Evolutionary conservation across 2,329 filamentous ascomycete genomes (phyloP).

Genomic region (Gliomastix tumulicola): DNA sequence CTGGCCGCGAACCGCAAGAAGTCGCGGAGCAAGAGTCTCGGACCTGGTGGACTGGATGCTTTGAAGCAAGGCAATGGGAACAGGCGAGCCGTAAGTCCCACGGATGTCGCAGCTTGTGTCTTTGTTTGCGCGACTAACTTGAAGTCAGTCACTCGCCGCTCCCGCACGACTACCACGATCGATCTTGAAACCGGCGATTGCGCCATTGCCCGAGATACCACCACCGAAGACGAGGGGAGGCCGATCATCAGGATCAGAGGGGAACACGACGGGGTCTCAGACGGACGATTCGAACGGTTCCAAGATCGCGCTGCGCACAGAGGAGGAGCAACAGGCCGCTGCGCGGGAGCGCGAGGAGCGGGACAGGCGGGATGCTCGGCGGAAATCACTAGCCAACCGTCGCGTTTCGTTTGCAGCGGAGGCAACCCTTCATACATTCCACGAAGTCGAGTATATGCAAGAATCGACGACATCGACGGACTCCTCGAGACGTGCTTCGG

Average conservation of each 20-base stretch:
- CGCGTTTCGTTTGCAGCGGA: conserved; percentile 96
- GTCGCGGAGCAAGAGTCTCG: conserved; percentile 91
- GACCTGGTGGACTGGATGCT: conserved; percentile 81
- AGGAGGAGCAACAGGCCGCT: conserved; percentile 65
- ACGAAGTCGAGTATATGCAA: conserved; percentile 82
- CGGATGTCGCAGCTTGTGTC: background rate
- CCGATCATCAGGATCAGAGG: conserved; percentile 1
- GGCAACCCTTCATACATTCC: conserved; percentile 94
- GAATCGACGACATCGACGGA: conserved; percentile 81
- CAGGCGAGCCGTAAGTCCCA: conserved; percentile 61
- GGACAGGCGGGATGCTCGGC: conserved; percentile 76
- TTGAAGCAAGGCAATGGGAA: conserved; percentile 71
- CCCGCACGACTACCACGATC: conserved; percentile 51
- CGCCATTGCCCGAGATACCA: conserved; percentile 59
- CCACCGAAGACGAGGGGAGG: conserved; percentile 41
- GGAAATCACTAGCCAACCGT: conserved; percentile 88
- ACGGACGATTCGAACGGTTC: conserved; percentile 27
- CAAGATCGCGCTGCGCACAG: conserved; percentile 59
- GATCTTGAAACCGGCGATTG: conserved; percentile 75
- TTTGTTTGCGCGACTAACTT: conserved; percentile 7
- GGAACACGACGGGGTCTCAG: background rate
- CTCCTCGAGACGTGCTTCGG: conserved; percentile 67
- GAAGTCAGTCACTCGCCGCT: conserved; percentile 42
- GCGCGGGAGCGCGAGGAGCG: conserved; percentile 63
- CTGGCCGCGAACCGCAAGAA: conserved; percentile 53